These are phyloP conservation scores for Thermothelomyces thermophilus DNA, from an alignment of 2,329 filamentous ascomycete genomes.

Conservation along the genomic window DNA sequence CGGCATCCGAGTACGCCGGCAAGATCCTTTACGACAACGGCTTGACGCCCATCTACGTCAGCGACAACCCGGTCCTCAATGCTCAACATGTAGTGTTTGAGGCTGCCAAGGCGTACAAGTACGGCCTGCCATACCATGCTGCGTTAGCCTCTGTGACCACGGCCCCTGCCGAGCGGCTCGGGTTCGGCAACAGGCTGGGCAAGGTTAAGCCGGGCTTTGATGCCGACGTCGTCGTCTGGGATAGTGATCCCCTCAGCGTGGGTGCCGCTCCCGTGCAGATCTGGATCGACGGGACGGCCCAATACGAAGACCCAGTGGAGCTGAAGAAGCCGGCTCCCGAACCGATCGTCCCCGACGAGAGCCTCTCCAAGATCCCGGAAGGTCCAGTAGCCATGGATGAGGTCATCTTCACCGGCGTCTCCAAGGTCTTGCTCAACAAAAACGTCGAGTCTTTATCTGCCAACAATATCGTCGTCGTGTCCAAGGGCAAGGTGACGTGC, in stretches of 20 bases:
- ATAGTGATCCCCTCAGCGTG: slow-evolving; percentile 54
- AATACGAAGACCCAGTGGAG: slow-evolving; percentile 49
- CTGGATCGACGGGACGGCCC: slow-evolving; percentile 56
- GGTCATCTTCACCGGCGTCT: slow-evolving; percentile 52
- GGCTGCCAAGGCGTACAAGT: slow-evolving; percentile 53
- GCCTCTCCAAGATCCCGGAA: slow-evolving; percentile 37
- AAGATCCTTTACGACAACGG: slow-evolving; percentile 60
- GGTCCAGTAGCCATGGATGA: slow-evolving; percentile 34
- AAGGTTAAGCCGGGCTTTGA: slow-evolving; percentile 57
- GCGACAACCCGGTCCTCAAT: slow-evolving; percentile 63
- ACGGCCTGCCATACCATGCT: slow-evolving; percentile 54
- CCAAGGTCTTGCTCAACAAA: slow-evolving; percentile 43
- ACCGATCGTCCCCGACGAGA: slow-evolving; percentile 35
- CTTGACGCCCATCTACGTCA: slow-evolving; percentile 61
- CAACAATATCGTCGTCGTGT: slow-evolving; percentile 44
- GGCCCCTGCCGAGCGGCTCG: slow-evolving; percentile 51
- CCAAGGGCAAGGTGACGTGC: slow-evolving; percentile 49
- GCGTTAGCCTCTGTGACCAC: slow-evolving; percentile 53
- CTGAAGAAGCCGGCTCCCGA: slow-evolving; percentile 42
- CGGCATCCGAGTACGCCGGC: slow-evolving; percentile 58
- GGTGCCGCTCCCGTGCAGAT: slow-evolving; percentile 55
- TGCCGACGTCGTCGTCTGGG: slow-evolving; percentile 57
- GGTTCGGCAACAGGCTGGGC: slow-evolving; percentile 51
- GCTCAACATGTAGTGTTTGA: slow-evolving; percentile 64
- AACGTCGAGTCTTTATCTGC: slow-evolving; percentile 27